A percentile compares a stretch with the other conserved stretches of the same genome.
Conservation (phyloP, 805 yeast species). For the Priceomyces medius region DNA sequence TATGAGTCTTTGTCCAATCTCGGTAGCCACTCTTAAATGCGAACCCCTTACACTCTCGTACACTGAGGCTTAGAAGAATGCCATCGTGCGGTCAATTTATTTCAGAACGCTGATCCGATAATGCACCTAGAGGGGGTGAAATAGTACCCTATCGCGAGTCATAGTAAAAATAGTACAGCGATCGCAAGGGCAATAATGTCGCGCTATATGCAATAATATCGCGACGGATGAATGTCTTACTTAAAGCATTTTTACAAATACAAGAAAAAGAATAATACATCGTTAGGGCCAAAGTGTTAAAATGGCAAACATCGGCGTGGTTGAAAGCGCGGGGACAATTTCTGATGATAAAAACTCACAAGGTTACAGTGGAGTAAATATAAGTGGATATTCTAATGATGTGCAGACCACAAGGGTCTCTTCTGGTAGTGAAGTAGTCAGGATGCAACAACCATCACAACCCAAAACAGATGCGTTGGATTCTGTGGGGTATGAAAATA, state of each 20-base stretch:
- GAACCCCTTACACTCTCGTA: too few relatives aligned
- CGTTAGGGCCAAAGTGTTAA: background rate
- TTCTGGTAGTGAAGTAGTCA: background rate
- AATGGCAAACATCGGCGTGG: background rate
- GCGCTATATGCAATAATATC: background rate
- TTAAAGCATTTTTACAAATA: background rate
- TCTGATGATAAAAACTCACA: background rate
- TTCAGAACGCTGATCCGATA: too few relatives aligned
- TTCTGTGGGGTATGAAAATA: constrained; percentile 7
- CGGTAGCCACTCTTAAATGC: too few relatives aligned
- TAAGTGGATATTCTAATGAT: background rate
- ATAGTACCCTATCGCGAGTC: background rate
- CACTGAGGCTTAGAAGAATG: too few relatives aligned
- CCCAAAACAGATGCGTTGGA: background rate
- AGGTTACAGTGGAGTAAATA: background rate
- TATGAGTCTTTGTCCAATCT: too few relatives aligned
- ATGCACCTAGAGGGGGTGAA: too few relatives aligned
- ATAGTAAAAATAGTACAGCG: too few relatives aligned
- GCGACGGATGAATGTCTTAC: background rate
- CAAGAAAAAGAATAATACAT: background rate
- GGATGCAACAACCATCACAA: background rate
- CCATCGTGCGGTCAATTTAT: too few relatives aligned
- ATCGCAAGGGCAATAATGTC: too few relatives aligned
- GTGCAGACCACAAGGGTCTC: background rate
- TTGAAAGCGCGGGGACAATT: background rate